Conservation (phyloP, 371 early-diverging fungal genomes). For the Aphelidium insulamus region DNA sequence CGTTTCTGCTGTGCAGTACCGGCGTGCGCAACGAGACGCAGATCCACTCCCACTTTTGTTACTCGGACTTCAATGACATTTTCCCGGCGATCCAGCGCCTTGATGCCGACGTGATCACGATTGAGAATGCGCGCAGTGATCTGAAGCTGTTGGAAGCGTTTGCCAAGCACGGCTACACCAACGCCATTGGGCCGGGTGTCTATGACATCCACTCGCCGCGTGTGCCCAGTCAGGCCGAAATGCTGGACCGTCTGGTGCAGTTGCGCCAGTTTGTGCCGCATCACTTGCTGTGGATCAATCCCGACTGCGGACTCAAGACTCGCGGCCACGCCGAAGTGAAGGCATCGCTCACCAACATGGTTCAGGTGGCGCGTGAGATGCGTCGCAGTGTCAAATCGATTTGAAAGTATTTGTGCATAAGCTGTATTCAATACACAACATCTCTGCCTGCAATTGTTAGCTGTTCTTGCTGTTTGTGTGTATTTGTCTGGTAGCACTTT, state of each 20-base stretch:
- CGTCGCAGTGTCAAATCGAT: conserved; percentile 17
- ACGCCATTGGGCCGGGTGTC: conserved; percentile 85
- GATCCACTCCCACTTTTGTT: conserved; percentile 93
- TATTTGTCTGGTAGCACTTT: too few relatives aligned
- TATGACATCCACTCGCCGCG: conserved; percentile 93
- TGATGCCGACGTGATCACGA: conserved; percentile 89
- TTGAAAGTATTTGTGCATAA: conserved; percentile 1
- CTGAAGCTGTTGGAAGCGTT: conserved; percentile 76
- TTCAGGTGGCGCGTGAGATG: conserved; percentile 47
- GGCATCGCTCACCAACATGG: conserved; percentile 63
- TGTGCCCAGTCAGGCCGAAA: conserved; percentile 72
- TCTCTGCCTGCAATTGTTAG: too few relatives aligned
- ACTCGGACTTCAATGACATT: conserved; percentile 95
- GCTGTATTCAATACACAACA: too few relatives aligned
- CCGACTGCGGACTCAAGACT: conserved; percentile 94
- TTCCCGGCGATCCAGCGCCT: conserved; percentile 67
- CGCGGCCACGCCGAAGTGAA: conserved; percentile 82
- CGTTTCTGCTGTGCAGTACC: conserved; percentile 73
- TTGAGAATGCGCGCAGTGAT: conserved; percentile 89
- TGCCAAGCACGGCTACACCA: conserved; percentile 53
- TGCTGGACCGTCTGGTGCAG: conserved; percentile 50
- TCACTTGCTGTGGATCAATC: conserved; percentile 83
- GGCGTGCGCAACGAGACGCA: conserved; percentile 74
- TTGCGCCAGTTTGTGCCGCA: conserved; percentile 46
- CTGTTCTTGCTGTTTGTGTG: too few relatives aligned